phyloP scores from a whole-genome alignment of 2,329 filamentous ascomycete species.

The Scortechinia acanthostroma region DNA sequence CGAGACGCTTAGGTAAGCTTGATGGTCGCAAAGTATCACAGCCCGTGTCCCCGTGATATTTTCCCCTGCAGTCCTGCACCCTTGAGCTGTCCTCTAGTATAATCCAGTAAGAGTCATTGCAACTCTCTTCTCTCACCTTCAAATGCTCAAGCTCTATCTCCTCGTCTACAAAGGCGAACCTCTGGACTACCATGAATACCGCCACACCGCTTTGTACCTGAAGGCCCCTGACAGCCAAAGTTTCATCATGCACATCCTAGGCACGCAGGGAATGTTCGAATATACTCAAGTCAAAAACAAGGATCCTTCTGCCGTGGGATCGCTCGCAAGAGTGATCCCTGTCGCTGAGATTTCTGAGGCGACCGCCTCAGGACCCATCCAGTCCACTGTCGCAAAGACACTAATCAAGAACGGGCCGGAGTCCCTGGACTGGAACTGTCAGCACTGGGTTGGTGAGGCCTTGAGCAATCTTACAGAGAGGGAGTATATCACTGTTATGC shows the following conservation, averaged over 20 bases:
- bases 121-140: too few relatives aligned
- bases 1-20: too few relatives aligned
- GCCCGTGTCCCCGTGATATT: too few relatives aligned
- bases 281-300: background rate
- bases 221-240: slow-evolving; percentile 5
- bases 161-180: slow-evolving; percentile 16
- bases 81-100: too few relatives aligned
- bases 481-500: slow-evolving; percentile 9
- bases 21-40: too few relatives aligned
- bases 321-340: background rate
- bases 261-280: background rate
- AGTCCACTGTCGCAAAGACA: slow-evolving; percentile 5
- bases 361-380: background rate
- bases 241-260: background rate
- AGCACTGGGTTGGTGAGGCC: slow-evolving; percentile 20
- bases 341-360: background rate
- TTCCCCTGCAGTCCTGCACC: too few relatives aligned
- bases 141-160: too few relatives aligned
- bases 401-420: slow-evolving; percentile 11
- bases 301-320: background rate
- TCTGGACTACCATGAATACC: slow-evolving; percentile 16
- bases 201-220: slow-evolving; percentile 17
- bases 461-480: slow-evolving; percentile 11
- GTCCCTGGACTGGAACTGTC: slow-evolving; percentile 18
- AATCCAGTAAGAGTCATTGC: too few relatives aligned